These are phyloP conservation scores for Rhynchospora tenuis DNA, from an alignment of 176 grass and related monocot genomes.

Conservation along the genomic window DNA sequence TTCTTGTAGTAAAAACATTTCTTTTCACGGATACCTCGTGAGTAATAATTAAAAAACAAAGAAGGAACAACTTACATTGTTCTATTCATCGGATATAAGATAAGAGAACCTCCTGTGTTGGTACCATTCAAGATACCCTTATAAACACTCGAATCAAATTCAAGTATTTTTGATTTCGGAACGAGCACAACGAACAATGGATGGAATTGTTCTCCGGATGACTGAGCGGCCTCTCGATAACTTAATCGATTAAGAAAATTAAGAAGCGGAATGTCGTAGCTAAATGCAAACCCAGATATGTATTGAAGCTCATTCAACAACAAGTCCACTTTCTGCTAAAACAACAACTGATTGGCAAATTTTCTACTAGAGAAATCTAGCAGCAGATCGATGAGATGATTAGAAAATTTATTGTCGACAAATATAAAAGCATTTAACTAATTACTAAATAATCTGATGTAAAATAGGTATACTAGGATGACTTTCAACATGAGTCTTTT, in stretches of 20 bases:
- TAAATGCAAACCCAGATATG: slow-evolving; percentile 23
- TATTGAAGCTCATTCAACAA: slow-evolving; percentile 27
- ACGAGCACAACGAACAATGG: slow-evolving; percentile 50
- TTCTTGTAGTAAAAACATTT: too few species aligned
- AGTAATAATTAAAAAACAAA: too few species aligned
- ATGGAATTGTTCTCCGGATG: slow-evolving; percentile 16
- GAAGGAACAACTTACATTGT: neutral
- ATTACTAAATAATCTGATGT: too few species aligned
- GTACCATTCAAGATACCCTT: slow-evolving; percentile 21
- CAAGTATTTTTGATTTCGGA: slow-evolving; percentile 25
- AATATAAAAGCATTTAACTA: too few species aligned
- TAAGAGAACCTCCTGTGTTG: slow-evolving; percentile 27
- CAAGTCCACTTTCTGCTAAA: slow-evolving; percentile 24
- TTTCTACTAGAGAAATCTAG: too few species aligned
- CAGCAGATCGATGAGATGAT: too few species aligned
- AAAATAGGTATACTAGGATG: too few species aligned
- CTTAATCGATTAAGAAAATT: slow-evolving; percentile 36
- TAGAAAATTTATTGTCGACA: too few species aligned
- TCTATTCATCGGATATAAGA: slow-evolving; percentile 46
- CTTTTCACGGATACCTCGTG: too few species aligned
- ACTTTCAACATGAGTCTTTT: too few species aligned
- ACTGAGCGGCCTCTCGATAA: slow-evolving; percentile 18
- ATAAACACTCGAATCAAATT: slow-evolving; percentile 31
- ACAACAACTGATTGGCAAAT: too few species aligned
- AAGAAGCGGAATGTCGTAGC: slow-evolving; percentile 21